Percentiles rank a stretch among this genome's conserved stretches.
Evolutionary conservation across 176 grass and related monocot genomes (phyloP).

Genomic region (Poa pratensis): DNA sequence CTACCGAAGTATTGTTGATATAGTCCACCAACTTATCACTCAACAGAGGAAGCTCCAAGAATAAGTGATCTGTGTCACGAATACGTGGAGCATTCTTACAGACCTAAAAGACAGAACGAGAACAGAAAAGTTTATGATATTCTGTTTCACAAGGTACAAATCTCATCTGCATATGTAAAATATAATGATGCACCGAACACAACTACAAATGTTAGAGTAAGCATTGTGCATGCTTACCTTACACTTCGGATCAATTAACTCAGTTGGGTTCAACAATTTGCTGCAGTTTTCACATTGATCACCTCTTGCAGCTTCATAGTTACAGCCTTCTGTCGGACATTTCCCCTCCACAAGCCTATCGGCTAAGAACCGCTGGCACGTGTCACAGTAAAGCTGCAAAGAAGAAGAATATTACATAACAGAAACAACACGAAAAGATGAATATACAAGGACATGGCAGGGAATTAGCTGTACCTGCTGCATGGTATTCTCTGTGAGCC

Average conservation of each 20-base stretch:
- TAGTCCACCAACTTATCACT: slow-evolving; percentile 83
- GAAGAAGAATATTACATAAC: background rate
- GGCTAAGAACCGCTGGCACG: slow-evolving; percentile 84
- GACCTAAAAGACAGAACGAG: slow-evolving; percentile 52
- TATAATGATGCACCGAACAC: slow-evolving; percentile 2
- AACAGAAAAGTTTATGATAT: background rate
- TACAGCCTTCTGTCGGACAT: slow-evolving; percentile 81
- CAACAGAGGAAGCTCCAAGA: slow-evolving; percentile 90
- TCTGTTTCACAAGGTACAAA: background rate
- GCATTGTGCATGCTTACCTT: slow-evolving; percentile 60
- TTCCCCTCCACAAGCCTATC: slow-evolving; percentile 91
- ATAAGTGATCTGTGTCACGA: slow-evolving; percentile 95
- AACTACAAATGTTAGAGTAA: background rate
- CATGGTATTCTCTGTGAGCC: slow-evolving; percentile 96
- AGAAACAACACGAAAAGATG: slow-evolving; percentile 29
- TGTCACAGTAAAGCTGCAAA: slow-evolving; percentile 88
- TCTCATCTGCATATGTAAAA: slow-evolving; percentile 21
- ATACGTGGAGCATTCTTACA: slow-evolving; percentile 78
- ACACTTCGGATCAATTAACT: slow-evolving; percentile 91
- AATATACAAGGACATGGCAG: background rate
- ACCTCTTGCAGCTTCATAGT: slow-evolving; percentile 75
- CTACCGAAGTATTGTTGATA: slow-evolving; percentile 81
- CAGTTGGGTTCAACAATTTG: slow-evolving; percentile 90
- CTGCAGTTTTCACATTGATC: slow-evolving; percentile 98
- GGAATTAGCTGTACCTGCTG: slow-evolving; percentile 71